Percentiles rank a stretch among this genome's conserved stretches.
phyloP scores from a whole-genome alignment of 2,329 filamentous ascomycete genomes.

The Pseudogymnoascus sp. region DNA sequence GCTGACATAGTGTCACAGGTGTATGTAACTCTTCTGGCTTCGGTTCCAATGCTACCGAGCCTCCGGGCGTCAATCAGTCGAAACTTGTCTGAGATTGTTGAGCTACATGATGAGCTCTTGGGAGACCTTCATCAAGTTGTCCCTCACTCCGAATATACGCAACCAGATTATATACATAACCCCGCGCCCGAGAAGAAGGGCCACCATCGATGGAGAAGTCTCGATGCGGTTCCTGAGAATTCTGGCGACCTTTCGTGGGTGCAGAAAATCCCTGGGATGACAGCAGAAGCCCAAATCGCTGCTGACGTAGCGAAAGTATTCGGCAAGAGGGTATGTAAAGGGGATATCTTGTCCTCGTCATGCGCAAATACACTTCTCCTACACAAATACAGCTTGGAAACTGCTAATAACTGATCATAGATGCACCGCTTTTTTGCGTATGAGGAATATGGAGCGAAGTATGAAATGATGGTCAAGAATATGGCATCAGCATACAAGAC shows the following conservation, averaged over 20 bases:
- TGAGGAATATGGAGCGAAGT: conserved; percentile 85
- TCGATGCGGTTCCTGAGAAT: conserved; percentile 27
- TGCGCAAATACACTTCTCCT: neutral
- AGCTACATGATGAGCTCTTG: conserved; percentile 76
- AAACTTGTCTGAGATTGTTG: conserved; percentile 71
- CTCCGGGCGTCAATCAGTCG: conserved; percentile 66
- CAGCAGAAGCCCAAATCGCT: conserved; percentile 50
- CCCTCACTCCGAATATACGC: conserved; percentile 58
- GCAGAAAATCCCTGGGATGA: conserved; percentile 41
- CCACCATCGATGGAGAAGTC: conserved; percentile 41
- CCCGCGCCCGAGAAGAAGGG: conserved; percentile 16
- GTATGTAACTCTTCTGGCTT: conserved; percentile 66
- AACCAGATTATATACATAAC: conserved; percentile 28
- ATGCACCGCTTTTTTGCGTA: conserved; percentile 78
- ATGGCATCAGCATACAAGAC: conserved; percentile 59
- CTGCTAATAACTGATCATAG: conserved; percentile 35
- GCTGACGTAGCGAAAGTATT: conserved; percentile 56
- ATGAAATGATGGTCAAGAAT: conserved; percentile 76
- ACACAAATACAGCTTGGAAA: neutral
- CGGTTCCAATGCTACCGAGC: conserved; percentile 58
- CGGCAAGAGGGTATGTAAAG: conserved; percentile 42
- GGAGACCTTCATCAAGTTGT: conserved; percentile 63
- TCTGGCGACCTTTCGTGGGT: conserved; percentile 34
- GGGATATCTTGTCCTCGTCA: neutral
- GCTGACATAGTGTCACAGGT: conserved; percentile 44